Percentiles rank a stretch among this genome's conserved stretches.
These are phyloP conservation scores for Verticillium albo-atrum DNA, from an alignment of 2,329 filamentous ascomycete species.

Conservation along the genomic window DNA sequence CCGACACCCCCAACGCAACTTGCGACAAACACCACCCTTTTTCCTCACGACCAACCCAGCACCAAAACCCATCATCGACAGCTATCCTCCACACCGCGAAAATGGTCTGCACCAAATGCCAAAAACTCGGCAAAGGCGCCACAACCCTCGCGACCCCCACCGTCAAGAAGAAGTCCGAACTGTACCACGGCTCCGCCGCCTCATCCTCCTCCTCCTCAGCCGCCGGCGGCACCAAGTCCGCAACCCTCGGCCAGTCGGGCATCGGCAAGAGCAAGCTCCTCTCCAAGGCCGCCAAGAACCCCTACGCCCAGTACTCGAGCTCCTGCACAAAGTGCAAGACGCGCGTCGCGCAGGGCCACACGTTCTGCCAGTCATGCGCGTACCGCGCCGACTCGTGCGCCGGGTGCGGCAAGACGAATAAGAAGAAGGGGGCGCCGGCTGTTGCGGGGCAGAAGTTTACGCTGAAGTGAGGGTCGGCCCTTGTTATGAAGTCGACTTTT, in stretches of 20 bases:
- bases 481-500: neutral
- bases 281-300: slow-evolving; percentile 61
- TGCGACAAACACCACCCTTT: neutral
- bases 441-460: slow-evolving; percentile 60
- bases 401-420: slow-evolving; percentile 59
- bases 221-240: slow-evolving; percentile 34
- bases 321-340: slow-evolving; percentile 58
- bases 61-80: neutral
- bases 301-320: slow-evolving; percentile 59
- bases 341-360: slow-evolving; percentile 57
- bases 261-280: slow-evolving; percentile 63
- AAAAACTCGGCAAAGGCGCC: slow-evolving; percentile 56
- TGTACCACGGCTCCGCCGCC: slow-evolving; percentile 58
- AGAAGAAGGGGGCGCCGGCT: slow-evolving; percentile 44
- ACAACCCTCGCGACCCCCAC: slow-evolving; percentile 55
- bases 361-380: slow-evolving; percentile 58
- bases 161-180: slow-evolving; percentile 63
- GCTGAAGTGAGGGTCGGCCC: slow-evolving; percentile 42
- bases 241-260: slow-evolving; percentile 53
- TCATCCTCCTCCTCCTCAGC: slow-evolving; percentile 24
- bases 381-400: slow-evolving; percentile 58
- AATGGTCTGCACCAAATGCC: slow-evolving; percentile 63
- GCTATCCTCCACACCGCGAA: neutral
- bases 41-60: neutral
- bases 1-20: neutral